phyloP scores from a whole-genome alignment of 345 rosid genomes.

The Salix suchowensis region DNA sequence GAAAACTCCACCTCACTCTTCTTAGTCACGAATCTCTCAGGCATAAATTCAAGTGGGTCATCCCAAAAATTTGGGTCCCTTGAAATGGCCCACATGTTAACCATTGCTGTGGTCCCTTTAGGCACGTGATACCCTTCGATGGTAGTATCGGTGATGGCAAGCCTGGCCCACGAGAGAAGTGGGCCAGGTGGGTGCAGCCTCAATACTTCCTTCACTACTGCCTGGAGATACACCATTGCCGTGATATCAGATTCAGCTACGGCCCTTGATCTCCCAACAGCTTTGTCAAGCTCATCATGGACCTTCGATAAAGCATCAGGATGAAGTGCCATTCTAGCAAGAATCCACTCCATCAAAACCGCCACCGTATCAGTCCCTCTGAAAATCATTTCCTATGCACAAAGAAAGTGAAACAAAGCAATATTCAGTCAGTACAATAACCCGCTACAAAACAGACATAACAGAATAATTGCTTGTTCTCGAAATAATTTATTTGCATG shows the following conservation, averaged over 20 bases:
- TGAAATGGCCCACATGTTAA: conserved; percentile 93
- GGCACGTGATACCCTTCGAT: conserved; percentile 77
- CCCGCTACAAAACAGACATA: conserved; percentile 2
- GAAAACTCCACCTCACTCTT: conserved; percentile 52
- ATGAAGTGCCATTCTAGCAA: conserved; percentile 75
- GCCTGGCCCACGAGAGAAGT: conserved; percentile 84
- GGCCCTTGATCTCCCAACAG: conserved; percentile 55
- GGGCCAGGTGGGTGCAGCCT: conserved; percentile 97
- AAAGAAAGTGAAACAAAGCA: not conserved
- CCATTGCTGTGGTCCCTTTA: conserved; percentile 86
- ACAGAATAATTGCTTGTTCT: not conserved
- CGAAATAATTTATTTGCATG: not conserved
- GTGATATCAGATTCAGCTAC: conserved; percentile 50
- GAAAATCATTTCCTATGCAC: conserved; percentile 75
- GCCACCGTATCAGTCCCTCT: conserved; percentile 89
- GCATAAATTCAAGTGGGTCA: conserved; percentile 60
- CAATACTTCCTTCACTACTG: conserved; percentile 71
- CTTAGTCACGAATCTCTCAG: conserved; percentile 52
- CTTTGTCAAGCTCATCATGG: conserved; percentile 57
- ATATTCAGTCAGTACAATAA: conserved; percentile 6
- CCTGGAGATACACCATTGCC: conserved; percentile 52
- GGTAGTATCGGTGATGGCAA: conserved; percentile 67
- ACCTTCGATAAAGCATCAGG: conserved; percentile 59
- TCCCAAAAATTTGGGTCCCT: conserved; percentile 71
- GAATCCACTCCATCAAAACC: conserved; percentile 82